These are phyloP conservation scores for Lanmaoa rubissima DNA, from an alignment of 768 basidiomycete species.

Conservation along the genomic window DNA sequence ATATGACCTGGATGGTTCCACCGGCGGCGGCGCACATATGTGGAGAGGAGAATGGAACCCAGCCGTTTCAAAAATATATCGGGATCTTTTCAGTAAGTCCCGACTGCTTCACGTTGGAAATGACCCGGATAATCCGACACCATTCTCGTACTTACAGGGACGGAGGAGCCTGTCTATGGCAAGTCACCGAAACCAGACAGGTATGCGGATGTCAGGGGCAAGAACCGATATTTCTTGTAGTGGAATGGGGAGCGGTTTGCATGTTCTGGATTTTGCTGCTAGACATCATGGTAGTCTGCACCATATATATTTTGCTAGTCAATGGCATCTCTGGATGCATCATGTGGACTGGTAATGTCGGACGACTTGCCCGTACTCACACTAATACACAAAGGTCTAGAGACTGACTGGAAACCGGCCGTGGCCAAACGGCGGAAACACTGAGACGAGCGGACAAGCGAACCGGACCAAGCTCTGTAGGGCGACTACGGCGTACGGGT, in stretches of 20 bases:
- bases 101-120: not conserved
- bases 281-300: not conserved
- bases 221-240: conserved; percentile 30
- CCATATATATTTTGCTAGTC: not conserved
- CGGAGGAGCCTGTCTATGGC: conserved; percentile 25
- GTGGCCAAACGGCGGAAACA: too few species aligned
- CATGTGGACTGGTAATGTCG: too few species aligned
- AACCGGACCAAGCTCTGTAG: too few species aligned
- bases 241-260: not conserved
- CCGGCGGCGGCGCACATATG: conserved; percentile 78
- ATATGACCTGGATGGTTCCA: conserved; percentile 51
- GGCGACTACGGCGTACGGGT: too few species aligned
- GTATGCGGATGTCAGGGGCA: conserved; percentile 30
- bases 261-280: not conserved
- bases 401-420: too few species aligned
- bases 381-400: too few species aligned
- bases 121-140: not conserved
- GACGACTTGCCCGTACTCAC: too few species aligned
- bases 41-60: conserved; percentile 78
- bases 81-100: conserved; percentile 62
- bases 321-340: not conserved
- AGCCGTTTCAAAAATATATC: conserved; percentile 63
- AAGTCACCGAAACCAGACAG: conserved; percentile 30
- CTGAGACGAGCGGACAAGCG: too few species aligned
- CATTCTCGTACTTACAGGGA: conserved; percentile 11